Conservation (phyloP, 768 basidiomycete genomes). For the Mycena kentingensis region DNA sequence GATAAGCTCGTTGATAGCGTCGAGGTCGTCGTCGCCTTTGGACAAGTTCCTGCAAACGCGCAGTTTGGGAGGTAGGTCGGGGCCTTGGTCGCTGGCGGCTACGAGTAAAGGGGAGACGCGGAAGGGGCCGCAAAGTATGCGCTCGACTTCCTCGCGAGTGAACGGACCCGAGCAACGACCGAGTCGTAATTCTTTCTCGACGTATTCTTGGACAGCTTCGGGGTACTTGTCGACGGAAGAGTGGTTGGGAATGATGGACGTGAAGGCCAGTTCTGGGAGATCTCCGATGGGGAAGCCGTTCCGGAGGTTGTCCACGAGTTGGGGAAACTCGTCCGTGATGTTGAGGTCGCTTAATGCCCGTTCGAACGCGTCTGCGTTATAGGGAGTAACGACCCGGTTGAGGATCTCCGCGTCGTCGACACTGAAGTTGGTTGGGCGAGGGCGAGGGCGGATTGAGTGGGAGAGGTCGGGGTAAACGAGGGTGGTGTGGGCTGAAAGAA, state of each 20-base stretch:
- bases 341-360: neutral
- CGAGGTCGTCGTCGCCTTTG: neutral
- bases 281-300: slow-evolving; percentile 10
- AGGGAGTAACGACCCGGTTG: neutral
- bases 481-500: neutral
- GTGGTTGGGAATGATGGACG: slow-evolving; percentile 2
- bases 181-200: neutral
- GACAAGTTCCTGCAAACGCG: slow-evolving; percentile 12
- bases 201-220: neutral
- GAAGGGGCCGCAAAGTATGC: neutral
- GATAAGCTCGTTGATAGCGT: slow-evolving; percentile 9
- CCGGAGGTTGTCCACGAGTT: slow-evolving; percentile 2
- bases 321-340: slow-evolving; percentile 3
- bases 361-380: slow-evolving; percentile 4
- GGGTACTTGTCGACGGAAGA: neutral
- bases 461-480: slow-evolving; percentile 1
- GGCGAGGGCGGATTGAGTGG: neutral
- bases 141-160: neutral
- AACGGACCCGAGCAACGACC: neutral
- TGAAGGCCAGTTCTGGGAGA: neutral
- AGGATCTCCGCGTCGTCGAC: neutral
- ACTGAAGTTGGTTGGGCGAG: neutral
- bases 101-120: too few relatives aligned
- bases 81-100: too few relatives aligned
- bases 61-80: too few relatives aligned